Conservation (phyloP, 2,329 filamentous ascomycete genomes). For the Septoria linicola region DNA sequence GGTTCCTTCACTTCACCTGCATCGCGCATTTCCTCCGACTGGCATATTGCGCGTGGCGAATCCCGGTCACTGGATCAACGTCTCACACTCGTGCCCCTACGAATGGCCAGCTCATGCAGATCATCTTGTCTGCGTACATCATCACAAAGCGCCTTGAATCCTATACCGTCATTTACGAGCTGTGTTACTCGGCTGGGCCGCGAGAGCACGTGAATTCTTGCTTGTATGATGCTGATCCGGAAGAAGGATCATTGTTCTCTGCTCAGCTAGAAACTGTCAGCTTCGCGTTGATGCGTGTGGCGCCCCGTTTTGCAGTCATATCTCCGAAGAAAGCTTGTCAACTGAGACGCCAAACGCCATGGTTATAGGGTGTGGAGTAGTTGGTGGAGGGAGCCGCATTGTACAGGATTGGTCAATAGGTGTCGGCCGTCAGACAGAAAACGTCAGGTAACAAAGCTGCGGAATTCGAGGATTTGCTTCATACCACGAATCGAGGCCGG, state of each 20-base stretch:
- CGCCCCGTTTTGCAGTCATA: conserved; percentile 6
- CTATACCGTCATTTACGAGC: background rate
- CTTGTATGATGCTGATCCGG: background rate
- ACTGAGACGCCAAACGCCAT: conserved; percentile 5
- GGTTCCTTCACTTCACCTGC: conserved; percentile 6
- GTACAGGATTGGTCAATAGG: conserved; percentile 11
- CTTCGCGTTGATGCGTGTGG: conserved; percentile 9
- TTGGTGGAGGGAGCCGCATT: background rate
- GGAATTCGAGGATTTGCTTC: background rate
- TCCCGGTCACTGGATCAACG: background rate
- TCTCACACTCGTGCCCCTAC: conserved; percentile 2
- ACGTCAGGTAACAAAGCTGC: conserved; percentile 10
- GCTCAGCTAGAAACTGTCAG: conserved; percentile 1
- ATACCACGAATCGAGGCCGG: conserved; percentile 6
- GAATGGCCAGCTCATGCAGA: conserved; percentile 7
- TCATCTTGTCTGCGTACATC: conserved; percentile 6
- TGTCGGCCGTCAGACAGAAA: conserved; percentile 3
- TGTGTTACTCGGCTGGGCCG: conserved; percentile 1
- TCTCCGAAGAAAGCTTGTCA: conserved; percentile 1
- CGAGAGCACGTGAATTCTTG: background rate
- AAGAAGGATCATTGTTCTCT: conserved; percentile 11
- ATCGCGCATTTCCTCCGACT: conserved; percentile 6
- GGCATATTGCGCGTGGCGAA: conserved; percentile 3
- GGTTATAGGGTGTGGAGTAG: background rate
- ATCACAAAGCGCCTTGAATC: conserved; percentile 3